These are phyloP conservation scores for Apiospora koreana DNA, from an alignment of 2,329 filamentous ascomycete genomes.

Conservation along the genomic window DNA sequence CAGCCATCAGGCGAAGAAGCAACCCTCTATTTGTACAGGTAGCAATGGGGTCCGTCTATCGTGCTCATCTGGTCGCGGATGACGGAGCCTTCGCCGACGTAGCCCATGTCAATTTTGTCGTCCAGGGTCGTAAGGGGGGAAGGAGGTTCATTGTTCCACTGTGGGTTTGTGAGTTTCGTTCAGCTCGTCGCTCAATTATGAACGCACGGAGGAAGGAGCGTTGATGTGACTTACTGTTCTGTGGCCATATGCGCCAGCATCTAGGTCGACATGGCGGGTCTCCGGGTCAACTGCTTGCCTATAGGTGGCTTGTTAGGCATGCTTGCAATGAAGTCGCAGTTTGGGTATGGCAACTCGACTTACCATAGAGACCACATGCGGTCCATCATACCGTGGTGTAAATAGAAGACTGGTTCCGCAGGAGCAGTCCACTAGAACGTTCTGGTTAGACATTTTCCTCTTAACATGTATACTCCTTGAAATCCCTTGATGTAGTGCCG, in stretches of 20 bases:
- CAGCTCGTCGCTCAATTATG: background rate
- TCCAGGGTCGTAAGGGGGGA: background rate
- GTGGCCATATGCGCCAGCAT: background rate
- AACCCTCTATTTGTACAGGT: background rate
- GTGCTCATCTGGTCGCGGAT: conserved; percentile 4
- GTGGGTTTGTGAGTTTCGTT: background rate
- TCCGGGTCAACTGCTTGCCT: background rate
- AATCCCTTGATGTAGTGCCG: background rate
- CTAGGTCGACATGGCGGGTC: background rate
- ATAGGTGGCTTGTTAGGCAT: background rate
- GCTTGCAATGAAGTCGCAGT: too few species aligned
- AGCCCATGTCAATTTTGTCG: background rate
- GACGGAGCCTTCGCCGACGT: background rate
- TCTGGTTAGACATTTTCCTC: background rate
- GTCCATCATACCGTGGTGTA: background rate
- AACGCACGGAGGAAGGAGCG: background rate
- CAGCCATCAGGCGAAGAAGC: too few species aligned
- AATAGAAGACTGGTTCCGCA: background rate
- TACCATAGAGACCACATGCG: background rate
- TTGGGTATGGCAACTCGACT: background rate
- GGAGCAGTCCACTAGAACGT: background rate
- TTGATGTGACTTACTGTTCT: background rate
- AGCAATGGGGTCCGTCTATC: background rate
- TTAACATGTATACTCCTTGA: background rate
- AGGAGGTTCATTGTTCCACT: background rate